A percentile compares a stretch with the other conserved stretches of the same genome.
phyloP scores from a whole-genome alignment of 768 basidiomycete species.

The Brasilioporus rufonigricans region DNA sequence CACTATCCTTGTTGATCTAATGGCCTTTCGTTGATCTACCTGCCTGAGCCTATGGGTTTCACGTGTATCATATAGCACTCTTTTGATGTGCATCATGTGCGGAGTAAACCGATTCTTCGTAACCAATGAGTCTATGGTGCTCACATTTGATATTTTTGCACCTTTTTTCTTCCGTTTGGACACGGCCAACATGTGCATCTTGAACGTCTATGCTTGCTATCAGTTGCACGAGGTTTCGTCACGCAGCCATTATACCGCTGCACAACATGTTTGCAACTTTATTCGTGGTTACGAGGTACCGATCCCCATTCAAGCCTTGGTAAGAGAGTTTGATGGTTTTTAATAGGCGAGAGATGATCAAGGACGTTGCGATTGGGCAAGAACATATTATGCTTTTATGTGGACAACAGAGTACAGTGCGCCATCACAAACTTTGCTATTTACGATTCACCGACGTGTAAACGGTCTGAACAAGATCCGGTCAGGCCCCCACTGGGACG shows the following conservation, averaged over 20 bases:
- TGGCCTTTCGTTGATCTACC: conserved; percentile 70
- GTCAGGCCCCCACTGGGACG: conserved; percentile 1
- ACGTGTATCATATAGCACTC: conserved; percentile 11
- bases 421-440: conserved; percentile 9
- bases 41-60: conserved; percentile 35
- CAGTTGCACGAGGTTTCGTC: not conserved
- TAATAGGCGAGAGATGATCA: conserved; percentile 2
- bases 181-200: not conserved
- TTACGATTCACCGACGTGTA: conserved; percentile 12
- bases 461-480: conserved; percentile 1
- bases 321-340: conserved; percentile 9
- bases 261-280: not conserved
- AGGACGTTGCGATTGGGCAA: not conserved
- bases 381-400: conserved; percentile 2
- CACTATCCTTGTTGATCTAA: conserved; percentile 85
- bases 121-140: conserved; percentile 5
- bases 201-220: not conserved
- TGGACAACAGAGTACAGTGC: not conserved
- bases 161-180: not conserved
- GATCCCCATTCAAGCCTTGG: not conserved
- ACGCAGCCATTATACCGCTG: not conserved
- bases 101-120: conserved; percentile 1
- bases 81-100: conserved; percentile 1
- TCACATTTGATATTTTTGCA: conserved; percentile 2
- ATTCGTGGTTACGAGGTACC: not conserved